Percentiles rank a stretch among this genome's conserved stretches.
These are phyloP conservation scores for Fusarium neocosmosporiellum DNA, from an alignment of 2,329 filamentous ascomycete genomes.

Conservation along the genomic window DNA sequence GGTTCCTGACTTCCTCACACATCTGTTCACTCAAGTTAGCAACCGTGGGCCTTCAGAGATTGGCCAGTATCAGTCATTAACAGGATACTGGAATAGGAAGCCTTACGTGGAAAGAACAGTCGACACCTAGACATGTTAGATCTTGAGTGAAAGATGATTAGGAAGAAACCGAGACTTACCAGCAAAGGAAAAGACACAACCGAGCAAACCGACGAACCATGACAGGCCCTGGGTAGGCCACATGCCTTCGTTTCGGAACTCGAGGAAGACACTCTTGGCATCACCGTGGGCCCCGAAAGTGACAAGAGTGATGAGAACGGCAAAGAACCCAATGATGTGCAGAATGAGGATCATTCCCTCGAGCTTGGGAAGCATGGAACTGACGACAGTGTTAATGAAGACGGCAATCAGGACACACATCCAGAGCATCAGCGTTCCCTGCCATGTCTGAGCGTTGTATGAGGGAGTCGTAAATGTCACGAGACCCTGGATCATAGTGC, in stretches of 20 bases:
- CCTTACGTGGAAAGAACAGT: slow-evolving; percentile 40
- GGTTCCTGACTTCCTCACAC: slow-evolving; percentile 40
- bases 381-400: slow-evolving; percentile 50
- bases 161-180: slow-evolving; percentile 16
- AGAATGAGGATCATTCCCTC: slow-evolving; percentile 55
- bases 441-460: slow-evolving; percentile 39
- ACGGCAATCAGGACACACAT: slow-evolving; percentile 56
- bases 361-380: slow-evolving; percentile 48
- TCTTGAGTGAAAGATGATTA: background rate
- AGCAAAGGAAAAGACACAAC: slow-evolving; percentile 39
- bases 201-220: slow-evolving; percentile 39
- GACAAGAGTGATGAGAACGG: slow-evolving; percentile 51
- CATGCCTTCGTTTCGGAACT: slow-evolving; percentile 40
- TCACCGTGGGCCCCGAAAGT: slow-evolving; percentile 43
- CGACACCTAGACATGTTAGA: slow-evolving; percentile 30
- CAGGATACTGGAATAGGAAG: background rate
- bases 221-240: slow-evolving; percentile 38
- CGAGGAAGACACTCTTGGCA: slow-evolving; percentile 44
- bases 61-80: background rate
- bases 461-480: slow-evolving; percentile 30
- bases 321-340: slow-evolving; percentile 60
- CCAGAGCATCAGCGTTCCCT: slow-evolving; percentile 47
- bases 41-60: fast-evolving
- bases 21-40: slow-evolving; percentile 16
- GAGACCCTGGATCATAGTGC: slow-evolving; percentile 43